A percentile compares a stretch with the other conserved stretches of the same genome.
phyloP scores from a whole-genome alignment of 352 stramenopile species.

The Peronosclerospora sorghi region DNA sequence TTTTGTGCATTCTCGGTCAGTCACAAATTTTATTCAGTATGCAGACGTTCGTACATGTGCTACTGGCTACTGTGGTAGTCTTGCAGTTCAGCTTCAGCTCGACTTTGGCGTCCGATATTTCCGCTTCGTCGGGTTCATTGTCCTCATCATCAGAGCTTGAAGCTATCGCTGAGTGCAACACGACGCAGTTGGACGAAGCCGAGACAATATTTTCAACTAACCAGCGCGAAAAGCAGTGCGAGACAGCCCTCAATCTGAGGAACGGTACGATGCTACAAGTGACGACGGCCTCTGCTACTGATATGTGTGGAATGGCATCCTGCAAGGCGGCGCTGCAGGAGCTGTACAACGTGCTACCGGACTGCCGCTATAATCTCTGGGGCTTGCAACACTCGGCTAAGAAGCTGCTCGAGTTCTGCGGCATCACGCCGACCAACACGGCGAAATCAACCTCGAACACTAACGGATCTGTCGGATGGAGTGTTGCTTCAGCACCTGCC shows the following conservation, averaged over 20 bases:
- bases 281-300: constrained; percentile 18
- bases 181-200: constrained; percentile 28
- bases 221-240: constrained; percentile 39
- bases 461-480: constrained; percentile 17
- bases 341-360: constrained; percentile 46
- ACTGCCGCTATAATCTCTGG: constrained; percentile 51
- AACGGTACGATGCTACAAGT: constrained; percentile 38
- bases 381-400: constrained; percentile 29
- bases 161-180: constrained; percentile 34
- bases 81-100: constrained; percentile 8
- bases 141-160: constrained; percentile 17
- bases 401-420: constrained; percentile 38
- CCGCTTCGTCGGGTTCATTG: constrained; percentile 7
- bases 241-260: constrained; percentile 19
- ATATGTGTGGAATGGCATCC: constrained; percentile 32
- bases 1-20: too few species aligned
- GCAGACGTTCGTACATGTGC: too few species aligned
- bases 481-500: constrained; percentile 8
- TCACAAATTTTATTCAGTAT: too few species aligned
- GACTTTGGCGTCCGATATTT: constrained; percentile 3
- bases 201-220: constrained; percentile 32
- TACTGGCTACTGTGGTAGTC: too few species aligned
- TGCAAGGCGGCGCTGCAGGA: constrained; percentile 43
- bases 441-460: constrained; percentile 4
- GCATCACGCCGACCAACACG: constrained; percentile 29